Evolutionary conservation across 495 filamentous ascomycete species (phyloP), one percentile per base, ranked within the genome.

Genomic region (Acidomyces sp.): DNA sequence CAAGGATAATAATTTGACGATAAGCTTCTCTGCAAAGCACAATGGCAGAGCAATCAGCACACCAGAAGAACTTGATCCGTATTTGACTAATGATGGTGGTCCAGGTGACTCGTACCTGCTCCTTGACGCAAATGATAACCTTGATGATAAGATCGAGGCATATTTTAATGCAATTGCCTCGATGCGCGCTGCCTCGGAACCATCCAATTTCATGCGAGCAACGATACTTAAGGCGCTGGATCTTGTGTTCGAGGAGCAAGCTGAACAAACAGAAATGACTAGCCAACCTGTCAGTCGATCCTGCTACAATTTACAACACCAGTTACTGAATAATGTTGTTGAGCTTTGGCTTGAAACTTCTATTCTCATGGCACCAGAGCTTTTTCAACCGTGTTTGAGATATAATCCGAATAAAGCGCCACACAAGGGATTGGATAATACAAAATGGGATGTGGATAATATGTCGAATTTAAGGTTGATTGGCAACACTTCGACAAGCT

Each of bases 301-400:
- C 1, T 46, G 43, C 36, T 54, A 47, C 34, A 39, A 43, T 16
- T 29, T 43, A 9, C 37, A 72, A 62, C 75, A 84, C 48, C 59
- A 64, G 19, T 61, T 87, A 5, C 64, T 88, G 11, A 68, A 71
- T 37, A 69, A 73, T 25, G 75, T 72, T 1, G 61, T 88, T 5
- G 78, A 88, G 53, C 65, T 92, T 3, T 92, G 82, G 81, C 70
- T 75, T 17, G 68, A 74, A 5, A 84, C 82, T 1, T 75, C 81
- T 46, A 72, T 88, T 20, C 66, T 88, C 34, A 23, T 17, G 59
- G 2, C 46, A 15, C 24, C 33, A 6, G 20, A 34, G 9, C 61
- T 40, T 54, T 63, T 25, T 58, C 9, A 13, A 9, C 12, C 37
- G 7, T 10, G 25, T 25, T 70, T 81, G 19, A 71, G 61, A 47